Base-by-base conservation (phyloP, 768 basidiomycete species). In the Tulasnella sp. region DNA sequence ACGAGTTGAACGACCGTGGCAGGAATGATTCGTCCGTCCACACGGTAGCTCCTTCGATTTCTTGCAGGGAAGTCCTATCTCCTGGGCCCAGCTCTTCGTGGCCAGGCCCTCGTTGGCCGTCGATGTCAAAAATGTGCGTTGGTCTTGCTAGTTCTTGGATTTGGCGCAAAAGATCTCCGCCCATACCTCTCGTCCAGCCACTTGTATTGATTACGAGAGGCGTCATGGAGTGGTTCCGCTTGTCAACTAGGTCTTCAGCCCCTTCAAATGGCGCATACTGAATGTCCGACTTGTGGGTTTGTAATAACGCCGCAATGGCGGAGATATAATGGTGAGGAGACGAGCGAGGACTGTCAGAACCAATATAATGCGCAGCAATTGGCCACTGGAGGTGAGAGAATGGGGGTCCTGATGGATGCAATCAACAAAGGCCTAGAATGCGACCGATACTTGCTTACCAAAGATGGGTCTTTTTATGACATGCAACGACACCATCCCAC, bases 121-220 rank as follows among this genome's bases (percentile, higher is more conserved):
- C 5, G 55, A 40, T 36, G 62, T 21, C 64, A 65, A 79, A 87
- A 21, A 84, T 68, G 57, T 79, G 71, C 0, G 80, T 79, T 0
- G 87, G 79, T 21, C 77, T 72, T 4, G 80, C 70, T 32, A 81
- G 69, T 8, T 76, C 76, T 62, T 92, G 83, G 46, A 99, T 83
- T 60, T 77, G 77, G 12, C 66, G 67, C 2, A 80, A 77, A 9
- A 98, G 70, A 63, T 94, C 87, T 14, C 80, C 83, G 2, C 94
- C 94, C 2, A 96, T 78, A 6, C 94, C 94, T 67, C 93, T 97
- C 4, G 78, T 78, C 94, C 94, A 99, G 2, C 94, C 94, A 81
- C 94, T 93, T 0, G 88, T 97, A 67, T 98, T 99, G 51, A 98
- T 78, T 14, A 97, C 79, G 15, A 97, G 77, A 0, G 94, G 94